These are phyloP conservation scores for Colletotrichum simmondsii DNA, from an alignment of 2,329 filamentous ascomycete species.

Conservation along the genomic window DNA sequence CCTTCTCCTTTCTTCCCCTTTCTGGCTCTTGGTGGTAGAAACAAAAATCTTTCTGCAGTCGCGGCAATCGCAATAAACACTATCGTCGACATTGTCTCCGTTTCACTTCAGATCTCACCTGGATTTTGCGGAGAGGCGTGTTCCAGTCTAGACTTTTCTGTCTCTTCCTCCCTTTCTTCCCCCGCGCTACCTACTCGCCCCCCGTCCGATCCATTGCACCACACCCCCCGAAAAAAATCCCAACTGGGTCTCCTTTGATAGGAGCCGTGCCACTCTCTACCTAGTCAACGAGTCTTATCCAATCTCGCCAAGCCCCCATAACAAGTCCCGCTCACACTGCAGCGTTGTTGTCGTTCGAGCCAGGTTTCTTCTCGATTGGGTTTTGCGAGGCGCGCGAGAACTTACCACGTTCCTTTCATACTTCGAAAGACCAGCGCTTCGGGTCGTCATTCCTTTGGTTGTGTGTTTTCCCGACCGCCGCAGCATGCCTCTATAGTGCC, in stretches of 20 bases:
- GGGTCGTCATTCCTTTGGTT: conserved; percentile 19
- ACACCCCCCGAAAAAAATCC: conserved; percentile 31
- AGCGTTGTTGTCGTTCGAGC: conserved; percentile 7
- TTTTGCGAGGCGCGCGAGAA: neutral
- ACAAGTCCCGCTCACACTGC: conserved; percentile 12
- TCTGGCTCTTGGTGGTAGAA: neutral
- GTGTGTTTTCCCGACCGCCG: neutral
- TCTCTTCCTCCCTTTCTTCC: conserved; percentile 5
- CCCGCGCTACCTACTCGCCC: neutral
- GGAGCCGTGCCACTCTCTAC: conserved; percentile 47
- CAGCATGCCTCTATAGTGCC: conserved; percentile 32
- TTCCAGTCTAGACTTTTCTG: neutral
- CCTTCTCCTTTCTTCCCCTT: neutral
- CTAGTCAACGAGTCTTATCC: conserved; percentile 34
- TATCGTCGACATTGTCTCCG: conserved; percentile 11
- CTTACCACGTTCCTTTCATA: neutral
- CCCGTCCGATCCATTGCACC: neutral
- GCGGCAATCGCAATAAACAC: neutral
- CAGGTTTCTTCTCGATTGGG: conserved; percentile 23
- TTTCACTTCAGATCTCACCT: conserved; percentile 10
- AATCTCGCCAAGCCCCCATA: conserved; percentile 28
- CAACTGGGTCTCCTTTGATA: conserved; percentile 46
- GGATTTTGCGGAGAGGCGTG: neutral
- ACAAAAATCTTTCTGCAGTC: neutral
- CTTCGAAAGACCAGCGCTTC: conserved; percentile 1